Conservation (phyloP, 352 stramenopile genomes). For the Globisporangium nagaii region DNA sequence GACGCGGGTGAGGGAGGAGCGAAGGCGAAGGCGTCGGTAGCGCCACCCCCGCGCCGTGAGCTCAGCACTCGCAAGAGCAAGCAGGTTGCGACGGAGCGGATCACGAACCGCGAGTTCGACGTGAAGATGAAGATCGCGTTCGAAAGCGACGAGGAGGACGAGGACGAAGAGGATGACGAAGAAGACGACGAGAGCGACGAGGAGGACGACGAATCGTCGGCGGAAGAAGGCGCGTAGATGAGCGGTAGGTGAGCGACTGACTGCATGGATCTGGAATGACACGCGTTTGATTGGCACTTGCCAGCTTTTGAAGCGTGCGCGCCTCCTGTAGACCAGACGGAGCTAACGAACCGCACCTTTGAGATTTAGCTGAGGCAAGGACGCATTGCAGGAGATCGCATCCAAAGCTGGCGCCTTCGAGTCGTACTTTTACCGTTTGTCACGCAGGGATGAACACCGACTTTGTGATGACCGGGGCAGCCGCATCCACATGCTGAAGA, state of each 20-base stretch:
- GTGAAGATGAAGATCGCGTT: slow-evolving; percentile 53
- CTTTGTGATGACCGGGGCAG: too few species aligned
- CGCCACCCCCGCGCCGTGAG: slow-evolving; percentile 21
- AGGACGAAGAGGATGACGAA: slow-evolving; percentile 27
- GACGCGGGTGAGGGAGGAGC: slow-evolving; percentile 11
- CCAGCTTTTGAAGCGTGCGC: too few species aligned
- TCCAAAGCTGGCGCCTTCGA: too few species aligned
- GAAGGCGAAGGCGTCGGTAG: not conserved
- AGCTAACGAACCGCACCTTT: too few species aligned
- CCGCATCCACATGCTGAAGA: too few species aligned
- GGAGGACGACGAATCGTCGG: slow-evolving; percentile 9
- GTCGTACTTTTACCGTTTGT: too few species aligned
- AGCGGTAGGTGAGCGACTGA: not conserved
- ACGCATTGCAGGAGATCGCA: too few species aligned
- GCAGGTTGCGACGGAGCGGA: slow-evolving; percentile 46
- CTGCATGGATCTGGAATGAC: not conserved
- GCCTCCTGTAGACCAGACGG: too few species aligned
- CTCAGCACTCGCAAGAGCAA: slow-evolving; percentile 51
- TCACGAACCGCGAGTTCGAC: slow-evolving; percentile 53
- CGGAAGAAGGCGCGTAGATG: slow-evolving; percentile 9
- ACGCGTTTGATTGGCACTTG: too few species aligned
- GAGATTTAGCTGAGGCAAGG: too few species aligned
- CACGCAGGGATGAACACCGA: too few species aligned
- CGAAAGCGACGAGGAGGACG: slow-evolving; percentile 26
- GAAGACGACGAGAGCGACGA: slow-evolving; percentile 9